Evolutionary conservation across 495 filamentous ascomycete genomes (phyloP).

Genomic region (Viridothelium virens): DNA sequence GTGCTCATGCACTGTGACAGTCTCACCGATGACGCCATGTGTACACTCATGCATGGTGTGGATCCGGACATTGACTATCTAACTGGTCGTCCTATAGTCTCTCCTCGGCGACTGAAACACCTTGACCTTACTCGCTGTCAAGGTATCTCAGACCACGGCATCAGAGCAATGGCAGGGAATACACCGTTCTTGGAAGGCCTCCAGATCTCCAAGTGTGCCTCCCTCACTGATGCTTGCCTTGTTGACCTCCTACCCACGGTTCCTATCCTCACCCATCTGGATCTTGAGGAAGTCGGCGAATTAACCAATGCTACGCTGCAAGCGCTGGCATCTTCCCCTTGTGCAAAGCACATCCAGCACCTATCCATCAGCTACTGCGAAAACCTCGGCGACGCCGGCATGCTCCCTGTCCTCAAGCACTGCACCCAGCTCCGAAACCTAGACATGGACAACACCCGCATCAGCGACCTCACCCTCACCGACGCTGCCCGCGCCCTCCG

Average conservation of each 20-base stretch:
- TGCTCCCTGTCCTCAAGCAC: slow-evolving; percentile 71
- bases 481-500: slow-evolving; percentile 75
- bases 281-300: slow-evolving; percentile 75
- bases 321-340: slow-evolving; percentile 66
- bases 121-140: slow-evolving; percentile 76
- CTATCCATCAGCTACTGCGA: slow-evolving; percentile 88
- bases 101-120: slow-evolving; percentile 71
- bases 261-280: slow-evolving; percentile 73
- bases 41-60: slow-evolving; percentile 62
- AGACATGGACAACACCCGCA: slow-evolving; percentile 89
- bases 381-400: slow-evolving; percentile 70
- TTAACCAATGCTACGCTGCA: slow-evolving; percentile 68
- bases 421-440: slow-evolving; percentile 62
- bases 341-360: slow-evolving; percentile 61
- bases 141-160: slow-evolving; percentile 59
- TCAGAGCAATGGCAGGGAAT: slow-evolving; percentile 60
- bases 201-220: slow-evolving; percentile 63
- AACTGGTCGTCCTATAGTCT: slow-evolving; percentile 65
- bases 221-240: slow-evolving; percentile 66
- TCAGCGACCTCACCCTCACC: slow-evolving; percentile 77
- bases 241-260: slow-evolving; percentile 63
- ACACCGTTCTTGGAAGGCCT: slow-evolving; percentile 76
- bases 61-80: slow-evolving; percentile 71
- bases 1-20: slow-evolving; percentile 69
- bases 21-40: slow-evolving; percentile 63